Evolutionary conservation across 2,329 filamentous ascomycete genomes (phyloP).

Genomic region (Ophioceras dolichostomum): DNA sequence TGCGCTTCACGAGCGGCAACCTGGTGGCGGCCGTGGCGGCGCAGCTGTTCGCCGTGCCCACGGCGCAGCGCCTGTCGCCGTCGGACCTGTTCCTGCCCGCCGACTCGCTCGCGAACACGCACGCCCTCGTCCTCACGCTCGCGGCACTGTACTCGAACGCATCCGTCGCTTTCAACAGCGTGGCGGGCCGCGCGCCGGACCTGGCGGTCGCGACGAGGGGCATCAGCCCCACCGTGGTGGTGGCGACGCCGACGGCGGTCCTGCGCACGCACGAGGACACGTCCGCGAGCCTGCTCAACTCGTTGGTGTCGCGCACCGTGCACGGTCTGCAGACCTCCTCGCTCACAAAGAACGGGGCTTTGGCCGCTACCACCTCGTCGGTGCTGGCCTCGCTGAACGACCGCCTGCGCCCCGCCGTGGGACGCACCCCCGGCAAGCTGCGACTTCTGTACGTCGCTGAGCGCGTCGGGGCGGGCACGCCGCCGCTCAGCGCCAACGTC

Average conservation of each 20-base stretch:
- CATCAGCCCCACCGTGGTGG: conserved; percentile 70
- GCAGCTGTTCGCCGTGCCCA: conserved; percentile 64
- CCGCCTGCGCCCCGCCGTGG: conserved; percentile 43
- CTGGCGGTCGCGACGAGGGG: conserved; percentile 61
- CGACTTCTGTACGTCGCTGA: conserved; percentile 75
- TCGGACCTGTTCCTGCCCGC: conserved; percentile 77
- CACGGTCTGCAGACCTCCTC: conserved; percentile 61
- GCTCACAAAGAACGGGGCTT: conserved; percentile 57
- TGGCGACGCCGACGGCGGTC: conserved; percentile 64
- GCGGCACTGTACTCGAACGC: conserved; percentile 75
- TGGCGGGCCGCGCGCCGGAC: conserved; percentile 61
- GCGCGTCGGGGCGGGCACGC: conserved; percentile 47
- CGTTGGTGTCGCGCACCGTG: conserved; percentile 51
- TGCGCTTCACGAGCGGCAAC: conserved; percentile 73
- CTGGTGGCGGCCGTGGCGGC: conserved; percentile 78
- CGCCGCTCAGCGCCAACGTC: conserved; percentile 53
- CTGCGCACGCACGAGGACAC: conserved; percentile 54
- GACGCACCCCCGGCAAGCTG: conserved; percentile 56
- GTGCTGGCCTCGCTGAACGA: conserved; percentile 51
- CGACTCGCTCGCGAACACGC: conserved; percentile 67
- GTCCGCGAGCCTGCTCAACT: conserved; percentile 39
- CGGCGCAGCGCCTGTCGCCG: conserved; percentile 57
- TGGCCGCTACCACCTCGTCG: conserved; percentile 57
- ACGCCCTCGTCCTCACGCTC: conserved; percentile 68
- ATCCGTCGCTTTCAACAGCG: conserved; percentile 79